phyloP scores from a whole-genome alignment of 345 rosid species.

The Citrus reticulata region DNA sequence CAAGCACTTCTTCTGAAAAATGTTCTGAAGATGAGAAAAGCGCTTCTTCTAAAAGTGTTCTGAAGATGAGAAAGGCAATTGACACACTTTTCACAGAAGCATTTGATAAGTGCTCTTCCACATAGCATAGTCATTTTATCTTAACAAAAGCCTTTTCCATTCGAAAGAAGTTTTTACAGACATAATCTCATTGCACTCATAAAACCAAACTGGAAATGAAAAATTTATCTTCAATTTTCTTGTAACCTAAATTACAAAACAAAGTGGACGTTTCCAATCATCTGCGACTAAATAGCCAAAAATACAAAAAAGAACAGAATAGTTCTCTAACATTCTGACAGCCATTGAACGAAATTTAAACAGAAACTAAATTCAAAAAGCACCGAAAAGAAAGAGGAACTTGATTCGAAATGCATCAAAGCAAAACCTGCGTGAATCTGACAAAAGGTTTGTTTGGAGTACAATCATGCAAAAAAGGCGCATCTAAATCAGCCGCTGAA shows the following conservation, averaged over 20 bases:
- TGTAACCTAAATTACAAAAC: background rate
- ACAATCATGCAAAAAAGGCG: conserved; percentile 18
- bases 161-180: background rate
- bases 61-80: background rate
- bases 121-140: background rate
- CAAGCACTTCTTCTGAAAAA: background rate
- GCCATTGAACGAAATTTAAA: background rate
- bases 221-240: background rate
- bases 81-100: background rate
- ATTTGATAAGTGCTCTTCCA: background rate
- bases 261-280: background rate
- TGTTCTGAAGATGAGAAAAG: background rate
- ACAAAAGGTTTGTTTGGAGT: conserved; percentile 1
- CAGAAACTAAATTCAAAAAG: background rate
- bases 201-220: background rate
- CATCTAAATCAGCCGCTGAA: conserved; percentile 25
- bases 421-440: conserved; percentile 26
- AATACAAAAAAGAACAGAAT: background rate
- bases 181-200: background rate
- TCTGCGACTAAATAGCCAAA: background rate
- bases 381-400: background rate
- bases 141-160: background rate
- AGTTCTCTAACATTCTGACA: background rate
- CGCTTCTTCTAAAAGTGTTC: background rate
- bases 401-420: background rate